Evolutionary conservation across 176 grass and related monocot species (phyloP).

Genomic region (Melocanna baccifera): DNA sequence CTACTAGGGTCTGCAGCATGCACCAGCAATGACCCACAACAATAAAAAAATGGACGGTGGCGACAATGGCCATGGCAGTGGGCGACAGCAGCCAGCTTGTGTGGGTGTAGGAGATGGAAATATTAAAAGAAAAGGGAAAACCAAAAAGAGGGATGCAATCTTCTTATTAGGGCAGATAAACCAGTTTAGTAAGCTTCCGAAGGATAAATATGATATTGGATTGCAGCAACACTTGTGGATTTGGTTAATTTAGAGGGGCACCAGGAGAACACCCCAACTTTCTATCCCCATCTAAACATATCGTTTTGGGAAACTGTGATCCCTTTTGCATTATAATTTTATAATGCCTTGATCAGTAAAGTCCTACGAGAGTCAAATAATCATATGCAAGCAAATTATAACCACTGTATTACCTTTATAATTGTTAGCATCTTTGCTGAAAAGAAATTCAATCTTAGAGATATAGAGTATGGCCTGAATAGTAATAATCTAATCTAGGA

Average conservation of each 20-base stretch:
- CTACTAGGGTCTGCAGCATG: neutral
- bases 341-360: neutral
- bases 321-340: neutral
- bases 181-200: neutral
- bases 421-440: neutral
- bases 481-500: neutral
- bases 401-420: neutral
- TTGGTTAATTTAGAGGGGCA: neutral
- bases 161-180: neutral
- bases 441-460: neutral
- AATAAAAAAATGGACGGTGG: neutral
- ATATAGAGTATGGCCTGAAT: neutral
- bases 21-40: neutral
- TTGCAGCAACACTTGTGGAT: neutral
- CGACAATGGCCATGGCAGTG: neutral
- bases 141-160: neutral
- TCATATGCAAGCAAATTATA: neutral
- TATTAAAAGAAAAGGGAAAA: neutral
- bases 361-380: neutral
- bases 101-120: neutral
- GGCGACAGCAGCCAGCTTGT: neutral
- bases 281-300: neutral
- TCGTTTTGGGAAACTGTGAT: neutral
- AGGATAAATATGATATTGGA: slow-evolving; percentile 13
- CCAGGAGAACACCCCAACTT: neutral